Conservation (phyloP, 2,329 filamentous ascomycete species). For the Nigrospora osmanthi region DNA sequence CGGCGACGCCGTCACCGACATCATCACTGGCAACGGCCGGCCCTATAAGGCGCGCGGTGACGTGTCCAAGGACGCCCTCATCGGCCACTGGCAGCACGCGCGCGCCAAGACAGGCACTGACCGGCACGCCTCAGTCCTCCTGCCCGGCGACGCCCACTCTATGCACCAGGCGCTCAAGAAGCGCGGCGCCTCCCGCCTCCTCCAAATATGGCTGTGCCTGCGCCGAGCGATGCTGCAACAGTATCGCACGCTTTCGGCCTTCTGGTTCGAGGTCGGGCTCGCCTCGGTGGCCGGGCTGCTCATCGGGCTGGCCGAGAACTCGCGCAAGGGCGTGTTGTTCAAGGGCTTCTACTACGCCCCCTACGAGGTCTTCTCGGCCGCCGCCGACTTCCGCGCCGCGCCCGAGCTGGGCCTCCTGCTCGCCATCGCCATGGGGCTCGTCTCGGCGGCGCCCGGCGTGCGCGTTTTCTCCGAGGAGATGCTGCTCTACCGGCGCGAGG, state of each 20-base stretch:
- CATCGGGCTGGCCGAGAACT: conserved; percentile 44
- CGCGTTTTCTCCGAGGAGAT: conserved; percentile 49
- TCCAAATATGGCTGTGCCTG: conserved; percentile 46
- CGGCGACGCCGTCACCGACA: conserved; percentile 53
- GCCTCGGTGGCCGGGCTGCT: conserved; percentile 43
- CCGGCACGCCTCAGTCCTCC: conserved; percentile 16
- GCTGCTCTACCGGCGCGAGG: conserved; percentile 45
- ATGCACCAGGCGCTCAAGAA: conserved; percentile 37
- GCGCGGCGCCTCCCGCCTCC: conserved; percentile 38
- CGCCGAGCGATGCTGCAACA: conserved; percentile 47
- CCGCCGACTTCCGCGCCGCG: conserved; percentile 40
- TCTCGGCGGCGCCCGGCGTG: conserved; percentile 45
- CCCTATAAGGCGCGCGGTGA: conserved; percentile 39
- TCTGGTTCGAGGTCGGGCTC: conserved; percentile 47
- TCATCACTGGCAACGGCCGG: conserved; percentile 49
- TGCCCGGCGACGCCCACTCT: conserved; percentile 22
- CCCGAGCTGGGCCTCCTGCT: conserved; percentile 45
- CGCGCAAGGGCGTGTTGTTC: conserved; percentile 43
- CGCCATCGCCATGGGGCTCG: conserved; percentile 47
- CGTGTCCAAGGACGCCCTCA: conserved; percentile 38
- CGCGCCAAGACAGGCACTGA: conserved; percentile 14
- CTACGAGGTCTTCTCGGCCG: conserved; percentile 41
- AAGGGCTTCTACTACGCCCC: conserved; percentile 36
- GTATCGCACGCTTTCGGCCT: conserved; percentile 39
- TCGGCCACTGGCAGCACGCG: conserved; percentile 36